Percentiles rank a stretch among this genome's conserved stretches.
Conservation (phyloP, 768 basidiomycete genomes). For the Tephrocybe rancida region DNA sequence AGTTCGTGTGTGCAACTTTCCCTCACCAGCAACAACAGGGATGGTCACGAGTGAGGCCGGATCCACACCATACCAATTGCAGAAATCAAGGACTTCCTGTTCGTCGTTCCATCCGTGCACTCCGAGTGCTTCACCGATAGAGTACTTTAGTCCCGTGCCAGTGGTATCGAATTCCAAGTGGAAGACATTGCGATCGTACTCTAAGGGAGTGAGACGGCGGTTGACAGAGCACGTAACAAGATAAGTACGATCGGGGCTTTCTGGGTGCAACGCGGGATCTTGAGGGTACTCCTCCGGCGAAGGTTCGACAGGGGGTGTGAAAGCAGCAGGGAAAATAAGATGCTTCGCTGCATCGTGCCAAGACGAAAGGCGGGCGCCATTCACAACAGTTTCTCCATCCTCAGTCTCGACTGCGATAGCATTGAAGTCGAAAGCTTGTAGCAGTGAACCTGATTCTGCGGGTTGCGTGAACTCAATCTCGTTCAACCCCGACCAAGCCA, state of each 20-base stretch:
- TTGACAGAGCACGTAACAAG: conserved; percentile 94
- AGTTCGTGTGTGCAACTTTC: conserved; percentile 87
- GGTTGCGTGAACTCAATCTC: conserved; percentile 48
- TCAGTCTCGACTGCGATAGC: conserved; percentile 71
- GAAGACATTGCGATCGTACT: conserved; percentile 99
- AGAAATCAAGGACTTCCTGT: conserved; percentile 86
- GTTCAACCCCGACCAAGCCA: conserved; percentile 68
- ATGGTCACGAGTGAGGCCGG: conserved; percentile 80
- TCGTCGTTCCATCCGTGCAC: conserved; percentile 98
- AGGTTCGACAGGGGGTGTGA: conserved; percentile 49
- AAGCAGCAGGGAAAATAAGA: conserved; percentile 84
- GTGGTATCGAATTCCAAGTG: conserved; percentile 94
- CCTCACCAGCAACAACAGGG: conserved; percentile 66
- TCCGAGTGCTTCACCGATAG: conserved; percentile 95
- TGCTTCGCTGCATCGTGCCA: conserved; percentile 92
- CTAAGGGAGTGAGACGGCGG: conserved; percentile 88
- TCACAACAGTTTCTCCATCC: conserved; percentile 55
- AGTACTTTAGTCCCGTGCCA: conserved; percentile 93
- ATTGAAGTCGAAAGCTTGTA: conserved; percentile 71
- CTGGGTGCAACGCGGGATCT: conserved; percentile 80
- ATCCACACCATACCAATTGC: conserved; percentile 88
- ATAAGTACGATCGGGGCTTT: conserved; percentile 86
- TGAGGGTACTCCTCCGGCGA: conserved; percentile 50
- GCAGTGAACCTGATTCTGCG: conserved; percentile 21
- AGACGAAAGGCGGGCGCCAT: conserved; percentile 61